Percentiles rank a stretch among this genome's conserved stretches.
Evolutionary conservation across 805 yeast species (phyloP).

Genomic region (Candida easanensis): DNA sequence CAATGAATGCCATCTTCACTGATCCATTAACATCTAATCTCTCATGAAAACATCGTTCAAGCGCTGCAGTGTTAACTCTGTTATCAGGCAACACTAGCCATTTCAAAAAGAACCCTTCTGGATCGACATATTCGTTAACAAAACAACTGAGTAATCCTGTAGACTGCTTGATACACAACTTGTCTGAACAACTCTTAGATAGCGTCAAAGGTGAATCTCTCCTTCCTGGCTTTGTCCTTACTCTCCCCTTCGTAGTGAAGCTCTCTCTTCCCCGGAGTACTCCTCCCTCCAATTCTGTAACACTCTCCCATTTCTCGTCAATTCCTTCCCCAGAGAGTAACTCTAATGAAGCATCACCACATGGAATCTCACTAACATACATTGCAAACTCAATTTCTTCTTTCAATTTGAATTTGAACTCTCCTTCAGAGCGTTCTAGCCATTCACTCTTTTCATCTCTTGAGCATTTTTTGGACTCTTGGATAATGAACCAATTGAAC

Average conservation of each 20-base stretch:
- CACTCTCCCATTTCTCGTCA: constrained; percentile 22
- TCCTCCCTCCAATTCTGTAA: constrained; percentile 13
- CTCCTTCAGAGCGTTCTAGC: constrained; percentile 1
- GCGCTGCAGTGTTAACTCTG: constrained; percentile 20
- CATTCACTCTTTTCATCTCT: constrained; percentile 14
- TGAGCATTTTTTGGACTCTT: constrained; percentile 15
- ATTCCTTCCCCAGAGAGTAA: constrained; percentile 30
- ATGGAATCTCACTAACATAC: constrained; percentile 75
- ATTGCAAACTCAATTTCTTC: constrained; percentile 47
- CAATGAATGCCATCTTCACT: neutral
- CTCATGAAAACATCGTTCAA: constrained; percentile 19
- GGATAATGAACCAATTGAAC: constrained; percentile 44
- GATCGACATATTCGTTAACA: constrained; percentile 34
- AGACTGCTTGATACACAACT: constrained; percentile 62
- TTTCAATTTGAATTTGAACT: constrained; percentile 32
- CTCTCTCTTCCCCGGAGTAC: constrained; percentile 62
- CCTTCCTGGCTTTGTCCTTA: constrained; percentile 93
- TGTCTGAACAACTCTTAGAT: constrained; percentile 90
- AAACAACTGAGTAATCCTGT: constrained; percentile 50
- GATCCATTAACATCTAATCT: constrained; percentile 8
- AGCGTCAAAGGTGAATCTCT: constrained; percentile 66
- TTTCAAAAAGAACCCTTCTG: constrained; percentile 38
- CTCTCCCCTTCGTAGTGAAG: constrained; percentile 54
- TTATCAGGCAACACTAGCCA: constrained; percentile 48
- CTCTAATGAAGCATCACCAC: constrained; percentile 85